Evolutionary conservation across 2,329 filamentous ascomycete genomes (phyloP).

Genomic region (Ceratocystis huliohia): DNA sequence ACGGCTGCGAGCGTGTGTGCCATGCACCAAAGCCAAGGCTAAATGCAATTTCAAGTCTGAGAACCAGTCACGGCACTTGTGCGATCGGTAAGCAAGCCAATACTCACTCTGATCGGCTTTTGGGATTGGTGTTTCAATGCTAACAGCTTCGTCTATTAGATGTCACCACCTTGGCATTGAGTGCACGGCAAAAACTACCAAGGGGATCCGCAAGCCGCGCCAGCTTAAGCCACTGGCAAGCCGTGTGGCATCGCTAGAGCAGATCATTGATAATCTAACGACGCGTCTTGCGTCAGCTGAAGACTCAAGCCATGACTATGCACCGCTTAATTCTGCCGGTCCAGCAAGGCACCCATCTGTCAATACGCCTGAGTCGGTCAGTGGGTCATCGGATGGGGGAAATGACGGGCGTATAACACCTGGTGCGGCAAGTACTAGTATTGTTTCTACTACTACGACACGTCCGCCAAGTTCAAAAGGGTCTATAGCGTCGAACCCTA

Average conservation of each 20-base stretch:
- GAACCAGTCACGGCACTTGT: constrained; percentile 20
- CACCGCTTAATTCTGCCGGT: background rate
- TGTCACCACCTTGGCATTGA: constrained; percentile 26
- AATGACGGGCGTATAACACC: constrained; percentile 12
- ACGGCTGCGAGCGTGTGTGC: constrained; percentile 22
- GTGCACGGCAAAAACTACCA: constrained; percentile 26
- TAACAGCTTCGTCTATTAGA: constrained; percentile 17
- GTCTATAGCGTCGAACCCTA: constrained; percentile 11
- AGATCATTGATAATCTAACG: constrained; percentile 24
- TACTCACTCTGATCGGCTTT: background rate
- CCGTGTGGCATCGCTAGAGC: constrained; percentile 25
- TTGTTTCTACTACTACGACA: background rate
- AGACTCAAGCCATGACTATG: constrained; percentile 6
- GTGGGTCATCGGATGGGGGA: constrained; percentile 15
- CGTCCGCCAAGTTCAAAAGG: background rate
- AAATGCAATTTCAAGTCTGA: constrained; percentile 21
- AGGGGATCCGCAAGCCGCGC: constrained; percentile 27
- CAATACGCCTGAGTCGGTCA: constrained; percentile 18
- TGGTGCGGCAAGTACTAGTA: background rate
- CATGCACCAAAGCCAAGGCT: constrained; percentile 22
- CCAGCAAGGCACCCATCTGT: constrained; percentile 8
- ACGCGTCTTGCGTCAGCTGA: constrained; percentile 12
- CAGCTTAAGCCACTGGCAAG: constrained; percentile 26
- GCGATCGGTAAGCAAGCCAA: constrained; percentile 18
- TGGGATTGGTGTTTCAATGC: background rate